Conservation (phyloP, 345 rosid genomes). For the Geranium rotundifolium region DNA sequence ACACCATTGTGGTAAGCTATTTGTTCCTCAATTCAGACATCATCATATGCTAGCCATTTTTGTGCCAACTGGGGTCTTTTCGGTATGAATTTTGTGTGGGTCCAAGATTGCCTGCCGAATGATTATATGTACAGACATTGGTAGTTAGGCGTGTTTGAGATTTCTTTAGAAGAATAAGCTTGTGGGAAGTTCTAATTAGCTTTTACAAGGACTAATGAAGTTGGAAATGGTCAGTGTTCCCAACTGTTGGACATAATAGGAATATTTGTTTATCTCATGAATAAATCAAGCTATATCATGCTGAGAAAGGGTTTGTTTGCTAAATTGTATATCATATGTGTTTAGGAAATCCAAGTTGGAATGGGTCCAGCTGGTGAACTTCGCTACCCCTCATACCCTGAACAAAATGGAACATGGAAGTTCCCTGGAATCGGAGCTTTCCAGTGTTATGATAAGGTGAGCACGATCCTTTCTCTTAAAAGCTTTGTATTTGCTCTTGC, state of each 20-base stretch:
- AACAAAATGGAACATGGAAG: constrained; percentile 76
- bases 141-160: no score
- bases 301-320: not conserved
- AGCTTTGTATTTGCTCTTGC: not conserved
- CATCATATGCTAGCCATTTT: no score
- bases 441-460: constrained; percentile 90
- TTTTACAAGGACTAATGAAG: no score
- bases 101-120: not conserved
- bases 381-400: constrained; percentile 86
- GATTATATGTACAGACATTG: not conserved
- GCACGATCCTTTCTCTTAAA: no score
- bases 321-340: not conserved
- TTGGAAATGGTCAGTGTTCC: no score
- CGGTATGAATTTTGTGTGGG: no score
- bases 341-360: constrained; percentile 94
- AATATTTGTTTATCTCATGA: no score
- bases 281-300: no score
- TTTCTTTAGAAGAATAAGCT: no score
- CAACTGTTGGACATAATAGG: no score
- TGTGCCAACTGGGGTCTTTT: no score
- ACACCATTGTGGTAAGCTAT: constrained; percentile 87
- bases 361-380: constrained; percentile 99
- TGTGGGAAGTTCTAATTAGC: not conserved
- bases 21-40: no score
- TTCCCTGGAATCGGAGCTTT: constrained; percentile 98